Evolutionary conservation across 1,284 basidiomycete species (phyloP).

Genomic region (Irpex lacteus): DNA sequence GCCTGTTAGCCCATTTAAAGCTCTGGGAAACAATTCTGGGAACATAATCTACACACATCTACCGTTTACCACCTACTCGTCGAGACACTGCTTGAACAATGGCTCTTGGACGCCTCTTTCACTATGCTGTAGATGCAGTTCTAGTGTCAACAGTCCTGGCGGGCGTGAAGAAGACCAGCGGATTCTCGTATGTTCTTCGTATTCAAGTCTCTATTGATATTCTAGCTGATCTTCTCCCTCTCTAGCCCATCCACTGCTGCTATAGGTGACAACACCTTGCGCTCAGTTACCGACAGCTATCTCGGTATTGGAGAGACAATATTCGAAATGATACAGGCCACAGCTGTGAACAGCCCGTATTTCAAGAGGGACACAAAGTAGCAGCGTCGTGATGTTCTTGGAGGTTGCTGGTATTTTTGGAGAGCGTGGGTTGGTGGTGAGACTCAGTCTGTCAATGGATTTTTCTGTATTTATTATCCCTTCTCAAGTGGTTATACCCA

Average conservation of each 20-base stretch:
- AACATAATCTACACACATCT: background rate
- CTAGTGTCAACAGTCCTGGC: conserved; percentile 88
- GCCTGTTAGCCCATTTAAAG: background rate
- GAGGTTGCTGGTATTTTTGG: background rate
- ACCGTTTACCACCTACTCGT: background rate
- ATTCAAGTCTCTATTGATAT: background rate
- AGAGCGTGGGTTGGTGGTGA: background rate
- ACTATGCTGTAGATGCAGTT: conserved; percentile 85
- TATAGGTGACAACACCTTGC: conserved; percentile 75
- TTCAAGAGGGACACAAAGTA: conserved; percentile 52
- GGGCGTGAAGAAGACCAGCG: conserved; percentile 88
- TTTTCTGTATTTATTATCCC: background rate
- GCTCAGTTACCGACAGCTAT: conserved; percentile 77
- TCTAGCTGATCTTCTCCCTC: background rate
- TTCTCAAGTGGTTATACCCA: background rate
- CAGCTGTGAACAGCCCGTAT: conserved; percentile 79
- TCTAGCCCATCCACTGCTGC: conserved; percentile 63
- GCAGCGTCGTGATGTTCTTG: background rate
- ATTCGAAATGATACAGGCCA: conserved; percentile 80
- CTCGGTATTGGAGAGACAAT: conserved; percentile 86
- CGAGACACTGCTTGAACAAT: conserved; percentile 33
- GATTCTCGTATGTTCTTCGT: conserved; percentile 71
- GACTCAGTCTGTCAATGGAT: background rate
- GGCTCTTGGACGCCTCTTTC: conserved; percentile 79
- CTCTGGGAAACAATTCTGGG: background rate